A percentile compares a stretch with the other conserved stretches of the same genome.
Conservation (phyloP, 2,329 filamentous ascomycete genomes). For the Aspergillus pseudonomiae region DNA sequence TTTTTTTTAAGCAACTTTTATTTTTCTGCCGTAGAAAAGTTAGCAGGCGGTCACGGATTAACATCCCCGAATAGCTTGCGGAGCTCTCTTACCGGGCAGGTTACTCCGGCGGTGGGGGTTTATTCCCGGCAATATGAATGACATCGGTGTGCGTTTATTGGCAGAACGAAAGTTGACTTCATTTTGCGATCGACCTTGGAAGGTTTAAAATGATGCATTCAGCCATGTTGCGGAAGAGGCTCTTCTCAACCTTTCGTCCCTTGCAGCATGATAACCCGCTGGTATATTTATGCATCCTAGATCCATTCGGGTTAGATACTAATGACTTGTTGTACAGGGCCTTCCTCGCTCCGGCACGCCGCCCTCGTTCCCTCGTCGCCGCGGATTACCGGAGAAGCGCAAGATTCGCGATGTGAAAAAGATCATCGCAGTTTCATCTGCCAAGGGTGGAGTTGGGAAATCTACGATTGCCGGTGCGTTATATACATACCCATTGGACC, state of each 20-base stretch:
- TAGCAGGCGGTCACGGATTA: constrained; percentile 19
- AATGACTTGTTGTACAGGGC: constrained; percentile 59
- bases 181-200: too few relatives aligned
- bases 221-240: constrained; percentile 35
- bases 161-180: too few relatives aligned
- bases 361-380: constrained; percentile 70
- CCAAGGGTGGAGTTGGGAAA: constrained; percentile 97
- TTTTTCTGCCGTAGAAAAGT: constrained; percentile 27
- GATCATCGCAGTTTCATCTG: constrained; percentile 94
- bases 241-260: constrained; percentile 59
- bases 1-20: constrained; percentile 25
- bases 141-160: neutral
- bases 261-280: constrained; percentile 84
- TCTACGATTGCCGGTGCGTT: constrained; percentile 79
- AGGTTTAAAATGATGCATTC: neutral
- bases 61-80: neutral
- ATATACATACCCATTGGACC: neutral
- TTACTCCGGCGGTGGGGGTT: constrained; percentile 23
- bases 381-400: constrained; percentile 78
- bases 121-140: constrained; percentile 25
- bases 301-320: neutral
- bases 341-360: constrained; percentile 75
- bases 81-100: neutral
- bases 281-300: constrained; percentile 52
- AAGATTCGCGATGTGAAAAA: constrained; percentile 84